Evolutionary conservation across 1,284 basidiomycete species (phyloP).

Genomic region (Singerocomus inundabilis): DNA sequence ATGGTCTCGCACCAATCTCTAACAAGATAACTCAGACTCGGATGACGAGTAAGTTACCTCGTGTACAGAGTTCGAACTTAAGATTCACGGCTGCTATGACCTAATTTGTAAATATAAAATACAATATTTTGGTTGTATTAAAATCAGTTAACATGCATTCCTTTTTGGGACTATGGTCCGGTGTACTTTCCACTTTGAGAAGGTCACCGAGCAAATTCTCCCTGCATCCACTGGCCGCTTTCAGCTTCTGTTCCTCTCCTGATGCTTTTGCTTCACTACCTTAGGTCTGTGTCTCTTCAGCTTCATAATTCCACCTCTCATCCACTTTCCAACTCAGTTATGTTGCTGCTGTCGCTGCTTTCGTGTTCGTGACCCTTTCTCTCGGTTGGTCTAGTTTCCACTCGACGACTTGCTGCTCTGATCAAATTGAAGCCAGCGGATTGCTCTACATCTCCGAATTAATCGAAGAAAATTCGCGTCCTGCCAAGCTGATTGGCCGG

Average conservation of each 20-base stretch:
- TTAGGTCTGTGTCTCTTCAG: slow-evolving; percentile 39
- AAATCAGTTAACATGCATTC: too few species aligned
- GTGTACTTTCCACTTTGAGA: too few species aligned
- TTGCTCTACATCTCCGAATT: slow-evolving; percentile 90
- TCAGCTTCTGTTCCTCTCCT: background rate
- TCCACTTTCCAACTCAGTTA: slow-evolving; percentile 44
- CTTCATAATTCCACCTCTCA: background rate
- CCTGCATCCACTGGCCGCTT: background rate
- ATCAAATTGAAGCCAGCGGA: slow-evolving; percentile 69
- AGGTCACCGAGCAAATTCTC: too few species aligned
- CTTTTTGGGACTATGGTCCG: too few species aligned
- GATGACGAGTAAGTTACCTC: too few species aligned
- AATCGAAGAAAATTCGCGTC: slow-evolving; percentile 87
- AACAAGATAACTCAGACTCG: too few species aligned
- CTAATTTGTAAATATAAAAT: too few species aligned
- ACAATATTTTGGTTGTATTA: too few species aligned
- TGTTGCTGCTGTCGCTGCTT: slow-evolving; percentile 63
- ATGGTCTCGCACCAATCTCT: too few species aligned
- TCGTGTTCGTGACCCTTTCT: slow-evolving; percentile 78
- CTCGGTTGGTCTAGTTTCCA: slow-evolving; percentile 50
- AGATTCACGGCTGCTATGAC: too few species aligned
- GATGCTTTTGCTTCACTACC: slow-evolving; percentile 42
- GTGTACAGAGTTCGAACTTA: too few species aligned
- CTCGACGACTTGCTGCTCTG: slow-evolving; percentile 6
- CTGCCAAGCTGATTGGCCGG: slow-evolving; percentile 79